Conservation (phyloP, 2,329 filamentous ascomycete species). For the Bipolaris sorokiniana region DNA sequence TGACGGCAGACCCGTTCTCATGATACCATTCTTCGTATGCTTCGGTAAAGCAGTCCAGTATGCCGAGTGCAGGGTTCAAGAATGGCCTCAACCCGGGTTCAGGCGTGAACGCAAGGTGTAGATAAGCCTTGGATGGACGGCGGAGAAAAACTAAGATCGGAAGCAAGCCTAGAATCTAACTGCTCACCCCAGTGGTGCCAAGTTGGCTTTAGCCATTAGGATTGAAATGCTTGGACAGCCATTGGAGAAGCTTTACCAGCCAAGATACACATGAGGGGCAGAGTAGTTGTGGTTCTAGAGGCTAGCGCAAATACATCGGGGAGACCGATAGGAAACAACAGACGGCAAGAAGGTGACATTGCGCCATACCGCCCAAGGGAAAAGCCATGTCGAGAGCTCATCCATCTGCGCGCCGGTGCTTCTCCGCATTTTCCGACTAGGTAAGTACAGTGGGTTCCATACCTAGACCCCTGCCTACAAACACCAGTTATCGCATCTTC, state of each 20-base stretch:
- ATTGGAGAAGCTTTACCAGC: conserved; percentile 36
- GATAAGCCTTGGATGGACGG: conserved; percentile 38
- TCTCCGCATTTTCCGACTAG: conserved; percentile 3
- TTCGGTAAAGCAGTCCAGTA: neutral
- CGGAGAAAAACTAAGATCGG: conserved; percentile 24
- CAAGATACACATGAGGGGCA: conserved; percentile 39
- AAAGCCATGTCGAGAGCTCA: neutral
- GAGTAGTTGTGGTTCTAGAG: conserved; percentile 19
- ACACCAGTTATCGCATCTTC: conserved; percentile 13
- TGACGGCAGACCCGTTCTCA: conserved; percentile 10
- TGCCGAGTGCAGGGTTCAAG: neutral
- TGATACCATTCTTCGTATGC: neutral
- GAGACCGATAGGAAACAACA: conserved; percentile 26
- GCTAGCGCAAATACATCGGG: conserved; percentile 22
- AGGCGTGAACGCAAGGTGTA: conserved; percentile 19
- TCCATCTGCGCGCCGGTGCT: neutral
- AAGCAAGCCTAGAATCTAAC: conserved; percentile 31
- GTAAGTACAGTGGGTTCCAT: neutral
- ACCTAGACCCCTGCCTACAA: conserved; percentile 10
- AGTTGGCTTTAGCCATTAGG: conserved; percentile 24
- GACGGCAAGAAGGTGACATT: conserved; percentile 6
- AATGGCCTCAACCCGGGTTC: conserved; percentile 9
- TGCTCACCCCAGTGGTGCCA: conserved; percentile 39
- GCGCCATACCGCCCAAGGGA: neutral
- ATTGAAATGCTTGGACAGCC: conserved; percentile 12